Evolutionary conservation across 371 early-diverging fungal genomes (phyloP).

Genomic region (Zopfochytrium polystomum): DNA sequence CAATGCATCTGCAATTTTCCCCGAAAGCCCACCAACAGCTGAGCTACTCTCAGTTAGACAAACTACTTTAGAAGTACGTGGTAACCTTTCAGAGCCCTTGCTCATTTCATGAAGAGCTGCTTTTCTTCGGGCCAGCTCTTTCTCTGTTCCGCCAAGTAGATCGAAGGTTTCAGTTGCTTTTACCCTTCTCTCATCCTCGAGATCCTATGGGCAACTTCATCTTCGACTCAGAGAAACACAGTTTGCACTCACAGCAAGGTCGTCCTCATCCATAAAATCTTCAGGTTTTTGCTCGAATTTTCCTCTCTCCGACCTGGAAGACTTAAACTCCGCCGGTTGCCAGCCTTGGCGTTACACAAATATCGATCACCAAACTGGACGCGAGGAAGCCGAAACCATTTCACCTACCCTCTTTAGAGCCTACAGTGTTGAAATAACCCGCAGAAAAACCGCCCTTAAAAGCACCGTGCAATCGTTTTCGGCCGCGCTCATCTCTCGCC

Average conservation of each 20-base stretch:
- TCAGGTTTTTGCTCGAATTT: constrained; percentile 52
- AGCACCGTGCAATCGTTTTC: constrained; percentile 88
- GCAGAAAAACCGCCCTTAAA: constrained; percentile 93
- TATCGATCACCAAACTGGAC: background rate
- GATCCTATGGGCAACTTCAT: constrained; percentile 39
- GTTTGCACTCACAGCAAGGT: constrained; percentile 65
- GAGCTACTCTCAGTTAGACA: background rate
- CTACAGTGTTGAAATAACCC: constrained; percentile 92
- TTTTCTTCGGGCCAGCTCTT: constrained; percentile 53
- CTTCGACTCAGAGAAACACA: background rate
- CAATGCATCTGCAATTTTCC: constrained; percentile 41
- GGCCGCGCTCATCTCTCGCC: constrained; percentile 81
- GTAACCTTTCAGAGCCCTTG: constrained; percentile 8
- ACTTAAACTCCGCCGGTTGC: constrained; percentile 70
- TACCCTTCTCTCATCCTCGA: constrained; percentile 44
- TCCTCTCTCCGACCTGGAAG: constrained; percentile 35
- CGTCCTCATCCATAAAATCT: constrained; percentile 94
- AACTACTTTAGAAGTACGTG: background rate
- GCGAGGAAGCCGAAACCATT: background rate
- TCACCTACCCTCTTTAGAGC: constrained; percentile 84
- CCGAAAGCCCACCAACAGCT: background rate
- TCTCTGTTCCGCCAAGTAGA: constrained; percentile 60
- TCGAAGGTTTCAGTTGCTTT: constrained; percentile 64
- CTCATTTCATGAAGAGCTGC: constrained; percentile 26
- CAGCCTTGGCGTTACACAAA: constrained; percentile 56